Evolutionary conservation across 306 rosid species (phyloP), one percentile per base, ranked within the genome.

Genomic region (Quercus alba): DNA sequence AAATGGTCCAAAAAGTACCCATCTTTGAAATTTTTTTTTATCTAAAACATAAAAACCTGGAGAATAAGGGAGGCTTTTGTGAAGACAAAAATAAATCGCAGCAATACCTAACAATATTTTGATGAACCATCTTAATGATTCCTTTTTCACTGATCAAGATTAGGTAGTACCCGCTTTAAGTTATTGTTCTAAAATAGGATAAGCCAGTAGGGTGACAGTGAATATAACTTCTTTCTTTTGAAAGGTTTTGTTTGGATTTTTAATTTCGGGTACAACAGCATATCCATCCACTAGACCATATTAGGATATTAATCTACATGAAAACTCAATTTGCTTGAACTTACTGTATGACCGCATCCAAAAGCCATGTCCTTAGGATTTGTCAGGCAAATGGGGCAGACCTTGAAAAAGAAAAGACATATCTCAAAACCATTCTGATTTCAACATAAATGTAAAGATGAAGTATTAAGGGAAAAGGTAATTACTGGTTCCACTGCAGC

Each of bases 281-380:
- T 19, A 64, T 64, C 4, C 12, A 14, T 17, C 21, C n/a, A 3
- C 70, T 64, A 30, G 44, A 64, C 44, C 1, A 30, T 64, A 64
- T 31, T 64, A 31, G 17, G 18, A 54, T 51, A 30, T 35, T 41
- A 51, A 52, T 56, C 23, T 23, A 13, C 70, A 58, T 26, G 72
- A 79, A 46, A 54, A 35, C 38, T 58, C 51, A 70, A 71, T 70
- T 35, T 62, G 70, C 80, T 72, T 13, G 30, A 72, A 86, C 94
- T 90, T 84, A 95, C 99, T 21, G 91, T 86, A 80, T 95, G 99
- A 74, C 99, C 99, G 49, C 99, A 95, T 84, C 93, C 97, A 81
- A 95, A 95, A 84, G 99, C 99, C 99, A 95, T 89, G 83, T 95
- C 92, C 90, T 88, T 95, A 5, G 96, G 99, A 80, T 95, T 91